A percentile compares a stretch with the other conserved stretches of the same genome.
These are phyloP conservation scores for Monosporascus ibericus DNA, from an alignment of 2,329 filamentous ascomycete genomes.

Conservation along the genomic window DNA sequence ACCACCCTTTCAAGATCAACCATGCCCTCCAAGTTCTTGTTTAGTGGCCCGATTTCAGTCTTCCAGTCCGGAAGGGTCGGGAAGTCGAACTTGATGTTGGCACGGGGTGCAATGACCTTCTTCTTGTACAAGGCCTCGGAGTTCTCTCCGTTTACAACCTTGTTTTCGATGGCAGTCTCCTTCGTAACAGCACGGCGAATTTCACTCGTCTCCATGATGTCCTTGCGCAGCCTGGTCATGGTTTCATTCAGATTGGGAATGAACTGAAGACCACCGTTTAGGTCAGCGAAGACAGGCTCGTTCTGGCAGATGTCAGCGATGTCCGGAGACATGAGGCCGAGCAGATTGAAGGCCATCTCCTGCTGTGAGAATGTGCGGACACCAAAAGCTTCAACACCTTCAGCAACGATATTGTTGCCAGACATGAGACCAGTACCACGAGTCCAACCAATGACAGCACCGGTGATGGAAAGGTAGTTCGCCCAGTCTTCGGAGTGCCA, in stretches of 20 bases:
- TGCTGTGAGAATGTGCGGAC: constrained; percentile 98
- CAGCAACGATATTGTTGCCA: constrained; percentile 94
- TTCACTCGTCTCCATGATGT: constrained; percentile 92
- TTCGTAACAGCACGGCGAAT: constrained; percentile 90
- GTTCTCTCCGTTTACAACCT: constrained; percentile 89
- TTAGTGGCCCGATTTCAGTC: constrained; percentile 80
- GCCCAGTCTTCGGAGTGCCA: constrained; percentile 98
- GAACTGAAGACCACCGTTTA: constrained; percentile 97
- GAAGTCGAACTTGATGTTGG: constrained; percentile 98
- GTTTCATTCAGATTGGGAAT: constrained; percentile 90
- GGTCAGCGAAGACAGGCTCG: constrained; percentile 92
- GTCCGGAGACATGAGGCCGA: constrained; percentile 89
- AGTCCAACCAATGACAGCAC: constrained; percentile 98
- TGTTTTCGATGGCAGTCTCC: constrained; percentile 94
- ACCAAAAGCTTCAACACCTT: constrained; percentile 92
- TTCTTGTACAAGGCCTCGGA: constrained; percentile 93
- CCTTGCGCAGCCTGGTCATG: constrained; percentile 89
- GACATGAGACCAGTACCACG: constrained; percentile 97
- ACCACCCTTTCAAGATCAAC: constrained; percentile 98
- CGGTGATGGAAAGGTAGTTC: constrained; percentile 96
- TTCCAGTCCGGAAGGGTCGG: constrained; percentile 88
- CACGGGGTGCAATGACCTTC: constrained; percentile 85
- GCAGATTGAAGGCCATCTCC: constrained; percentile 98
- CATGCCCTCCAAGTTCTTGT: constrained; percentile 89
- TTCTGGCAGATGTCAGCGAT: constrained; percentile 94